Evolutionary conservation across 148 eudicot species (phyloP).

Genomic region (Selenicereus undatus): DNA sequence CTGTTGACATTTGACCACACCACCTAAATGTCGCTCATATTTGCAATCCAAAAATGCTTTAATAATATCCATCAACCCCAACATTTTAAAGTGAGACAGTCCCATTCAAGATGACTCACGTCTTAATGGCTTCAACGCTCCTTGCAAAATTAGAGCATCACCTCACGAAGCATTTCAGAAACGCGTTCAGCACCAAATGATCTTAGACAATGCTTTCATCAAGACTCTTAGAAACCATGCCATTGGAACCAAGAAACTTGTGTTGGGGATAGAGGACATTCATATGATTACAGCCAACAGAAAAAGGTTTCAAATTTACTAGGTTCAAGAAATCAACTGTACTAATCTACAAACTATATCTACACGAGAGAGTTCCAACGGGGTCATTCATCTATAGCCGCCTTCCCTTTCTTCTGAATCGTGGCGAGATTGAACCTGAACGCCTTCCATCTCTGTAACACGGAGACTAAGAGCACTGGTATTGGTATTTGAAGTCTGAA

Average conservation of each 20-base stretch:
- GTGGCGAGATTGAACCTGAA: conserved; percentile 25
- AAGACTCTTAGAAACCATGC: neutral
- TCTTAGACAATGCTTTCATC: no score
- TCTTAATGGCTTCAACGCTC: no score
- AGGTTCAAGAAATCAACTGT: neutral
- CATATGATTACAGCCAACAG: neutral
- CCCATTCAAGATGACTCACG: no score
- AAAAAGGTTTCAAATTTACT: neutral
- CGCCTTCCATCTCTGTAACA: conserved; percentile 42
- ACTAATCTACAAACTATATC: conserved; percentile 8
- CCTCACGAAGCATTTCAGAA: no score
- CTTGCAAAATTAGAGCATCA: no score
- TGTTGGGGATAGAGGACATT: neutral
- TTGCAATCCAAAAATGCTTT: no score
- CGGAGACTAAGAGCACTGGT: conserved; percentile 27
- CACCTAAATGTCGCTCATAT: no score
- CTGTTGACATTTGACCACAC: no score
- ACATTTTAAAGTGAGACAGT: no score
- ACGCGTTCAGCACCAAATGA: no score
- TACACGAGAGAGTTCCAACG: neutral
- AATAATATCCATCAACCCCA: no score
- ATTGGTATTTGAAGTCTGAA: conserved; percentile 27
- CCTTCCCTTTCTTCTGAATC: conserved; percentile 21
- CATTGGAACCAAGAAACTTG: neutral
- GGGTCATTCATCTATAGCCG: conserved; percentile 27